phyloP scores from a whole-genome alignment of 345 rosid genomes.

The Pugionium cornutum region DNA sequence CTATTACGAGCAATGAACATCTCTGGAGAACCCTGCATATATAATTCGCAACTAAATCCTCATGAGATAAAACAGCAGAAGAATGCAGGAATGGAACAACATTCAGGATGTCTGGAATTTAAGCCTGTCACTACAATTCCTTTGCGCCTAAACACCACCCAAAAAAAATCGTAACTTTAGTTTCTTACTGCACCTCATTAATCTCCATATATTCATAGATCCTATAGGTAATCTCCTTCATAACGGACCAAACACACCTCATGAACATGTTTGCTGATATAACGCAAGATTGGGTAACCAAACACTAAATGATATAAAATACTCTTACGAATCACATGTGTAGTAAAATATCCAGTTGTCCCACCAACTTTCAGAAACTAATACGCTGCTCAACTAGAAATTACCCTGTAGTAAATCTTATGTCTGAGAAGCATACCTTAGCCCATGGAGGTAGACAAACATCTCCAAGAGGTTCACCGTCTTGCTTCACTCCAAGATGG shows the following conservation, averaged over 20 bases:
- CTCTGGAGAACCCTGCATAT: constrained; percentile 83
- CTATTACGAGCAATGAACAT: constrained; percentile 75
- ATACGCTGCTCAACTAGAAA: neutral
- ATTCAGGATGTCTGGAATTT: constrained; percentile 9
- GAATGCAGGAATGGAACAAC: constrained; percentile 10
- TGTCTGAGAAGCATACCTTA: constrained; percentile 52
- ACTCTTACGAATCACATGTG: too few relatives aligned
- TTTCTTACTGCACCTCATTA: neutral
- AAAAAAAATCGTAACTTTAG: neutral
- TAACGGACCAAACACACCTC: constrained; percentile 10
- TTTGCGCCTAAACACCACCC: constrained; percentile 10
- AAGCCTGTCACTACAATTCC: constrained; percentile 14
- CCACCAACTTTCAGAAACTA: constrained; percentile 7
- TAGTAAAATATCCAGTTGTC: constrained; percentile 10
- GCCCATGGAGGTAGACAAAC: constrained; percentile 96
- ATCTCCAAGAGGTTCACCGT: constrained; percentile 85
- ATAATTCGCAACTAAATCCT: constrained; percentile 21
- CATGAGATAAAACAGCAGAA: constrained; percentile 27
- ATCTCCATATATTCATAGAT: constrained; percentile 9
- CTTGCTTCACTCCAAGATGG: constrained; percentile 93
- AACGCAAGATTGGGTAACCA: constrained; percentile 19
- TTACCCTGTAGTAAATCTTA: neutral
- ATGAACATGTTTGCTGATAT: neutral
- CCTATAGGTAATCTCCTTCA: constrained; percentile 8
- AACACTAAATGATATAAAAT: constrained; percentile 9